Evolutionary conservation across 192 early-diverging fungal species (phyloP).

Genomic region (Coemansia sp.): DNA sequence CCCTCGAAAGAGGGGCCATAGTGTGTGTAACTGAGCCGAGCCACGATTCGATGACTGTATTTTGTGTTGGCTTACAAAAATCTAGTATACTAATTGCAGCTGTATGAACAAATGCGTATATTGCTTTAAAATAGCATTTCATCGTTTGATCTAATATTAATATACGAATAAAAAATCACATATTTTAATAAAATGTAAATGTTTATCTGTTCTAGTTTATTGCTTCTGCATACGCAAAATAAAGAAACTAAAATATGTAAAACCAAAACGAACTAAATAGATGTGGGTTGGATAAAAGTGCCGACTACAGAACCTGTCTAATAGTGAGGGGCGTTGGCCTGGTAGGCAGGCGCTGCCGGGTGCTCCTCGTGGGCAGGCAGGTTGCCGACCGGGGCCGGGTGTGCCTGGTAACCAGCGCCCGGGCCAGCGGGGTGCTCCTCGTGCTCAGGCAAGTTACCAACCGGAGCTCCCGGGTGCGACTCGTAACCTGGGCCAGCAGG

Average conservation of each 20-base stretch:
- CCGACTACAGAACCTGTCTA: slow-evolving; percentile 13
- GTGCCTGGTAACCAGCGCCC: slow-evolving; percentile 1
- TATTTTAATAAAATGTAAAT: background rate
- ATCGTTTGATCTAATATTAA: no score
- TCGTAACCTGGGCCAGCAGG: slow-evolving; percentile 9
- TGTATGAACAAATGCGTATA: no score
- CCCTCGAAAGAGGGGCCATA: no score
- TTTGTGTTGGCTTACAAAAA: no score
- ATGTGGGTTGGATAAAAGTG: background rate
- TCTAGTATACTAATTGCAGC: no score
- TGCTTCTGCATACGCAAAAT: slow-evolving; percentile 1
- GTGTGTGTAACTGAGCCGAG: no score
- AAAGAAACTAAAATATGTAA: background rate
- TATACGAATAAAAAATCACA: no score
- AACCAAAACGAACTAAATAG: slow-evolving; percentile 1
- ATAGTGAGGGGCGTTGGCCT: slow-evolving; percentile 38
- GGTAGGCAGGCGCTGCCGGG: slow-evolving; percentile 14
- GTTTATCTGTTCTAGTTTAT: background rate
- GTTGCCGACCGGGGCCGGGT: background rate
- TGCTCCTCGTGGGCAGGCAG: slow-evolving; percentile 21
- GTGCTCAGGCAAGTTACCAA: slow-evolving; percentile 6
- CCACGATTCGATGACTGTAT: no score
- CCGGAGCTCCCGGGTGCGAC: background rate
- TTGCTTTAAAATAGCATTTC: no score
- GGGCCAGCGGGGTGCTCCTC: slow-evolving; percentile 3